Conservation (phyloP, 352 stramenopile species). For the Albugo candida region DNA sequence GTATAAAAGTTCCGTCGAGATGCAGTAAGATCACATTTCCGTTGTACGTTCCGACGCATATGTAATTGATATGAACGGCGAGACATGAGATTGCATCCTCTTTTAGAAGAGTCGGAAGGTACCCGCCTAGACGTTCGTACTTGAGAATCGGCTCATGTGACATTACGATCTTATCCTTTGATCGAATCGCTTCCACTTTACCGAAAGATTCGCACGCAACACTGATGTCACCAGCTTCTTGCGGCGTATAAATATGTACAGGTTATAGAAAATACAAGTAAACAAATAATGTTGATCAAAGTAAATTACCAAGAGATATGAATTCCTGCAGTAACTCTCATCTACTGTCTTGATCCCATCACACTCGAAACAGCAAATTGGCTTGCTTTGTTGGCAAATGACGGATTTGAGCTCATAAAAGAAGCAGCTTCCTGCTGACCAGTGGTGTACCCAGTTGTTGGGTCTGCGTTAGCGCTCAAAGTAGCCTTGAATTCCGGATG, state of each 20-base stretch:
- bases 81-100: slow-evolving; percentile 72
- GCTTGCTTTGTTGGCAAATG: slow-evolving; percentile 48
- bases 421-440: slow-evolving; percentile 59
- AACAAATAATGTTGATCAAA: too few relatives aligned
- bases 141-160: slow-evolving; percentile 50
- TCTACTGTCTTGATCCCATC: neutral
- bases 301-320: too few relatives aligned
- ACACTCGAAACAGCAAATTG: slow-evolving; percentile 60
- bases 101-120: slow-evolving; percentile 75
- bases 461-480: slow-evolving; percentile 49
- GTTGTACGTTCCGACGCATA: slow-evolving; percentile 56
- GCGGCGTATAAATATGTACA: too few relatives aligned
- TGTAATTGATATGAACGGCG: slow-evolving; percentile 60
- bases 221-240: too few relatives aligned
- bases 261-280: too few relatives aligned
- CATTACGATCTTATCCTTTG: neutral
- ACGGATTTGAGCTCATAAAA: slow-evolving; percentile 70
- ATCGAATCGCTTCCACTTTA: slow-evolving; percentile 1
- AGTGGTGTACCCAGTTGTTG: slow-evolving; percentile 58
- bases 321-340: neutral
- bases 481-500: slow-evolving; percentile 72
- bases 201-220: too few relatives aligned
- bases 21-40: slow-evolving; percentile 65
- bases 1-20: slow-evolving; percentile 56
- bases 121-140: slow-evolving; percentile 68